Base-by-base conservation (phyloP, 805 yeast genomes). In the Metschnikowia santaceciliae region DNA sequence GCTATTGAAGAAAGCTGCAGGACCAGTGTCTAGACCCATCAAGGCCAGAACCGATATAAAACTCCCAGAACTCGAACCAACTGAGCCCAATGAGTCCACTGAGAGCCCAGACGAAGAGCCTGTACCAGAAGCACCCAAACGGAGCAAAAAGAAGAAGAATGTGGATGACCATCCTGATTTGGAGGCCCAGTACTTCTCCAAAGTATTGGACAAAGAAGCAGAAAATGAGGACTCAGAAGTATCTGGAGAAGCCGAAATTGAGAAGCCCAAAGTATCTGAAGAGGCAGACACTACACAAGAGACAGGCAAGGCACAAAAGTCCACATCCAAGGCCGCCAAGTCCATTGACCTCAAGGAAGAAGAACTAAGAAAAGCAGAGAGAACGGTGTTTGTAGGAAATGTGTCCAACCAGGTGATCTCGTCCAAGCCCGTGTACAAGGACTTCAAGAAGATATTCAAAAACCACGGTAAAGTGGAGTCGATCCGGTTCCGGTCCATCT, bases 311-410 rank as follows among this genome's bases (percentile, higher is more conserved):
- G 11, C 11, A 26, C 30, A 26, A 26, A 26, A 42, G 13, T 20
- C 46, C n/a, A 15, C 46, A 32, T n/a, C 56, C 13, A 58, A 57
- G 23, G 61, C 61, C 2, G 85, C 87, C 36, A 77, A 75, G 56
- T 67, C 71, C 3, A 60, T 83, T 42, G 86, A 86, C 68, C 67
- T 85, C 53, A 84, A 84, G 63, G 84, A 82, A 54, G 70, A 70
- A n/a, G 96, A 90, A 64, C 72, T 87, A 45, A 88, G 81, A 58
- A 88, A 88, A 67, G 95, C 96, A 5, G 89, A 86, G 57, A 78
- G 85, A 59, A 90, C 96, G 0, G 74, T 92, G 0, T 94, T 94
- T 62, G 84, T 94, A 8, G 98, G 97, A 41, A 94, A 94, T 66
- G 80, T 92, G 13, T 80, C 88, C 33, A 70, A 82, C 37, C 62